Evolutionary conservation across 2,329 filamentous ascomycete genomes (phyloP), one percentile per base, ranked within the genome.

Genomic region (Hypomyces rosellus): DNA sequence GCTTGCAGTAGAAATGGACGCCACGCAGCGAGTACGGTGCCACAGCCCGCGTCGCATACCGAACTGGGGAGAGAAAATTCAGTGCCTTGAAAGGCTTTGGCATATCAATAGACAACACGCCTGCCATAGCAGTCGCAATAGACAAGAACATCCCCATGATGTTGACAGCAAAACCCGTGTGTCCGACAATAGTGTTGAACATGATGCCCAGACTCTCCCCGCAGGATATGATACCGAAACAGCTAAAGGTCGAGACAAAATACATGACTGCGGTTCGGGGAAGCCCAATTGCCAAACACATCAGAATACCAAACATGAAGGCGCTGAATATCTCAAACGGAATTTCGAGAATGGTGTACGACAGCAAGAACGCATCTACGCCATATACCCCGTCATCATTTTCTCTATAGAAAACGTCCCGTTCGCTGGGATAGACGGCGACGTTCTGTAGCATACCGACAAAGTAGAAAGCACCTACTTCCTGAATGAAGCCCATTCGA

Each of bases 381-480:
- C 81, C 74, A 61, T 90, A 90, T 2, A 85, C 82, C 3, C 80
- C 77, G 63, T 90, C 87, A 52, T 85, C 84, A 57, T 86, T 78
- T 67, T 90, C 87, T 55, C 84, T 78, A 61, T 89, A 88, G 64
- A 89, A 89, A 1, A 89, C 85, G 48, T 88, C 85, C 5, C 85
- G 76, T 61, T 89, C 86, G 36, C 71, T 71, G 0, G 86, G 86
- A 60, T 89, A 89, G 5, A 88, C 75, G 4, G 85, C 84, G 3
- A 89, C 82, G 58, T 89, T 89, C 63, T 89, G 85, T 11, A 90
- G 74, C 85, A 90, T 88, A 18, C 86, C 86, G 1, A 88, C 80
- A 58, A 87, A 87, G 65, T 87, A 86, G 38, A 87, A 79, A 0
- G 85, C 82, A 1, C 82, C 78, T 34, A 89, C 75, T 61, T 89